Conservation (phyloP, 164 flowering plant species). For the Tetracentron sinense region DNA sequence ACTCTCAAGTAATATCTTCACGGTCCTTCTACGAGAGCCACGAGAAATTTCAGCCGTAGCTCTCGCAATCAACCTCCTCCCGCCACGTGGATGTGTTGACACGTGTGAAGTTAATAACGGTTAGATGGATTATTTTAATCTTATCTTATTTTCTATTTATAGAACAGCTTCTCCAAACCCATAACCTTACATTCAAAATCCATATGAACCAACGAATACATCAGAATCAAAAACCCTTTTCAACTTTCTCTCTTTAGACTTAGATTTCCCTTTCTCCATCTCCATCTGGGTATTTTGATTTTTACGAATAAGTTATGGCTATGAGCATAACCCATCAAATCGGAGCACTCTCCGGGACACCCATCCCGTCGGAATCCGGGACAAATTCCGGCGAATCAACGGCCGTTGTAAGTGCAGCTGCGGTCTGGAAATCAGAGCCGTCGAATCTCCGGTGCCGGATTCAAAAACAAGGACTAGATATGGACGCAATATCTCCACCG, state of each 20-base stretch:
- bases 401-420: slow-evolving; percentile 22
- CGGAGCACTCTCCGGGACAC: slow-evolving; percentile 47
- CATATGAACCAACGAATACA: too few relatives aligned
- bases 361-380: slow-evolving; percentile 25
- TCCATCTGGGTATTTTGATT: not conserved
- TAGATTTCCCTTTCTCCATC: not conserved
- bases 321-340: slow-evolving; percentile 49
- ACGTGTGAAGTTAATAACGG: too few relatives aligned
- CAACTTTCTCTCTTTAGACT: not conserved
- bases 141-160: too few relatives aligned
- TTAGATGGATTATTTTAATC: too few relatives aligned
- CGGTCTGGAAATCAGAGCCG: slow-evolving; percentile 43
- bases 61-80: too few relatives aligned
- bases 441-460: slow-evolving; percentile 40
- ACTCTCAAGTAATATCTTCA: too few relatives aligned
- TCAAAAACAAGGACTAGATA: slow-evolving; percentile 22
- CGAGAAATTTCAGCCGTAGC: too few relatives aligned
- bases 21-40: too few relatives aligned
- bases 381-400: slow-evolving; percentile 16
- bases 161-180: too few relatives aligned
- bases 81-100: too few relatives aligned
- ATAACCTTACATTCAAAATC: too few relatives aligned
- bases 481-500: slow-evolving; percentile 53
- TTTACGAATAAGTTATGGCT: slow-evolving; percentile 33
- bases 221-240: too few relatives aligned